Evolutionary conservation across 2,329 filamentous ascomycete species (phyloP).

Genomic region (Periconia macrospinosa): DNA sequence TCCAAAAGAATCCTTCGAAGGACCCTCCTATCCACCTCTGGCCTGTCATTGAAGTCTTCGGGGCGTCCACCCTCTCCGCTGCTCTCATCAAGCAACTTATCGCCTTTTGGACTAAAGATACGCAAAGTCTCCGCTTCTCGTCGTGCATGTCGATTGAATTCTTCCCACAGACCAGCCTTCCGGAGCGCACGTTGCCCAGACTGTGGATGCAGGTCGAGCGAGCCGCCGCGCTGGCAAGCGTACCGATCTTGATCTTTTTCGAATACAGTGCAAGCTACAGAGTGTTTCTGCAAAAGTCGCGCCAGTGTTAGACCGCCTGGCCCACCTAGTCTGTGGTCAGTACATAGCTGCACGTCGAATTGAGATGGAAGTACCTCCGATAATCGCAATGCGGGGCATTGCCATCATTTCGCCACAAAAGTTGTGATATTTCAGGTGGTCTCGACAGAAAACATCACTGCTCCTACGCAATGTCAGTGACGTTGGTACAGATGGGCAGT

Average conservation of each 20-base stretch:
- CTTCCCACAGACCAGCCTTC: conserved; percentile 51
- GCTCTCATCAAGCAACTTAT: conserved; percentile 14
- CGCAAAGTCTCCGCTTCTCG: conserved; percentile 45
- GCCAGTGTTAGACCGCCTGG: conserved; percentile 53
- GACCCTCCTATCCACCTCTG: conserved; percentile 20
- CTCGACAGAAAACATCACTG: too few species aligned
- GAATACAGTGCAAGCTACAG: conserved; percentile 52
- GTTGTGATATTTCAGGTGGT: too few species aligned
- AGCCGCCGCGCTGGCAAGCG: conserved; percentile 40
- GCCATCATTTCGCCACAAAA: not conserved
- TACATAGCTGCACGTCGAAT: not conserved
- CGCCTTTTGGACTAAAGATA: conserved; percentile 37
- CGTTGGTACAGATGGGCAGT: too few species aligned
- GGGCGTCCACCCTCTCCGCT: conserved; percentile 2
- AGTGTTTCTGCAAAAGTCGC: conserved; percentile 52
- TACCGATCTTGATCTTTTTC: conserved; percentile 28
- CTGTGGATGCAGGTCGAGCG: conserved; percentile 55
- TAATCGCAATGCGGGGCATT: not conserved
- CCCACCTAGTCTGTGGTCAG: conserved; percentile 19
- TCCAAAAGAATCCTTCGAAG: conserved; percentile 21
- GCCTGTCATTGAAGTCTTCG: conserved; percentile 12
- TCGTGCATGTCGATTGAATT: conserved; percentile 46
- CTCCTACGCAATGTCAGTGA: too few species aligned
- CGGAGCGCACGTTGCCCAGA: conserved; percentile 54
- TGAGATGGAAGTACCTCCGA: not conserved